Percentiles rank a stretch among this genome's conserved stretches.
These are phyloP conservation scores for Viridothelium virens DNA, from an alignment of 495 filamentous ascomycete species.

Conservation along the genomic window DNA sequence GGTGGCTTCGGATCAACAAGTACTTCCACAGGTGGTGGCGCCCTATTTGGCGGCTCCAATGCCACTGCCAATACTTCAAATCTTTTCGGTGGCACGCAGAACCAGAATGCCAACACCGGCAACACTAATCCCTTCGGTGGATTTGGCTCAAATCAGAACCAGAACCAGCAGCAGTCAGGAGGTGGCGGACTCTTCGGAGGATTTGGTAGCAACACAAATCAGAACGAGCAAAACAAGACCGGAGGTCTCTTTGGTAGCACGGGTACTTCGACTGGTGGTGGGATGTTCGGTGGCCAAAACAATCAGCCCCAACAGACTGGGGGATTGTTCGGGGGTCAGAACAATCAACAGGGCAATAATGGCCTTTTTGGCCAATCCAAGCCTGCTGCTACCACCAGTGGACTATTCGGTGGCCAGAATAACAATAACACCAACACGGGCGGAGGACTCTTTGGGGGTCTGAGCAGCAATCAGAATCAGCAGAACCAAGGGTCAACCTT, in stretches of 20 bases:
- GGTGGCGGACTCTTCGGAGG: constrained; percentile 18
- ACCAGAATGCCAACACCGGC: constrained; percentile 28
- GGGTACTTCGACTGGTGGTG: constrained; percentile 35
- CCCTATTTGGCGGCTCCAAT: constrained; percentile 27
- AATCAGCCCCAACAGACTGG: constrained; percentile 19
- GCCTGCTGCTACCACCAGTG: constrained; percentile 39
- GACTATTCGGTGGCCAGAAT: constrained; percentile 53
- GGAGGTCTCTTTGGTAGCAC: constrained; percentile 54
- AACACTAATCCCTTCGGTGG: not conserved
- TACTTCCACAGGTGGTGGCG: constrained; percentile 28
- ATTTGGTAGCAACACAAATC: constrained; percentile 34
- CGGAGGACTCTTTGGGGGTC: constrained; percentile 47
- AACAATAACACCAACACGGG: constrained; percentile 29
- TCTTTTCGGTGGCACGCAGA: constrained; percentile 40
- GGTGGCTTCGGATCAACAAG: constrained; percentile 17
- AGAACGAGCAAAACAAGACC: constrained; percentile 48
- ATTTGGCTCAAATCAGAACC: constrained; percentile 22
- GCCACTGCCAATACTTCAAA: constrained; percentile 23
- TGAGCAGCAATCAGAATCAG: constrained; percentile 49
- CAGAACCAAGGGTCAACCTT: constrained; percentile 35
- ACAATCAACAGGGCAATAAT: constrained; percentile 36
- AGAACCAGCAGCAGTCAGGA: constrained; percentile 31
- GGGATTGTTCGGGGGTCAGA: constrained; percentile 46
- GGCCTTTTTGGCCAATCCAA: constrained; percentile 44
- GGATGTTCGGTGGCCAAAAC: constrained; percentile 43